Evolutionary conservation across 1,284 basidiomycete species (phyloP).

Genomic region (Laetiporus sulphureus): DNA sequence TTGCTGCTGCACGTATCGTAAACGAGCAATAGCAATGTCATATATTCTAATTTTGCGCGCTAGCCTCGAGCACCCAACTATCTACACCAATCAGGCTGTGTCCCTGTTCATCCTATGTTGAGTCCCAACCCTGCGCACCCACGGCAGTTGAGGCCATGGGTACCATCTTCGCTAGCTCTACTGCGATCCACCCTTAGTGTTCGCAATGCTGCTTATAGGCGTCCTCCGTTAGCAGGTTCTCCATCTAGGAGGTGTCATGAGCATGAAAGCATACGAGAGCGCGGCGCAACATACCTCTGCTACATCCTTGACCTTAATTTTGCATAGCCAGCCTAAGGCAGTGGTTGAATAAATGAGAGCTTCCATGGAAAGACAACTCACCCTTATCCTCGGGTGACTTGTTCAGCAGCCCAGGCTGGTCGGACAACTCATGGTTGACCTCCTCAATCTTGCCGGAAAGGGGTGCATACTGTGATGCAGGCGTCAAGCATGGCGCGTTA

Average conservation of each 20-base stretch:
- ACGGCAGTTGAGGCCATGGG: slow-evolving; percentile 32
- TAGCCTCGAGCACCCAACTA: too few species aligned
- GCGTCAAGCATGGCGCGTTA: slow-evolving; percentile 5
- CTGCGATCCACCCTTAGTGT: slow-evolving; percentile 23
- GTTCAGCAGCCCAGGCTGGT: slow-evolving; percentile 81
- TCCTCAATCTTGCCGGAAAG: slow-evolving; percentile 80
- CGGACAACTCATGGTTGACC: slow-evolving; percentile 72
- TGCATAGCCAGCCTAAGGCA: slow-evolving; percentile 87
- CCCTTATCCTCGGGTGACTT: slow-evolving; percentile 84
- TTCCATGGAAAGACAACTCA: slow-evolving; percentile 30
- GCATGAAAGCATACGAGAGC: neutral
- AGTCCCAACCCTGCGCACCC: neutral
- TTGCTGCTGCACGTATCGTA: too few species aligned
- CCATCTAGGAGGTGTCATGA: slow-evolving; percentile 35
- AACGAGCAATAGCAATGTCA: too few species aligned
- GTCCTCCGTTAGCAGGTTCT: slow-evolving; percentile 68
- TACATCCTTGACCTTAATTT: slow-evolving; percentile 79
- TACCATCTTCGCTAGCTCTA: too few species aligned
- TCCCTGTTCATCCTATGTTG: too few species aligned
- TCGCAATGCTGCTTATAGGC: slow-evolving; percentile 77
- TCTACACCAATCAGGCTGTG: too few species aligned
- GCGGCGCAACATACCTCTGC: slow-evolving; percentile 47
- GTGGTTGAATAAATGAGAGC: neutral
- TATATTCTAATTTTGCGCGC: too few species aligned
- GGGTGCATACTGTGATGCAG: slow-evolving; percentile 71